These are phyloP conservation scores for Aspergillus carbonarius DNA, from an alignment of 2,329 filamentous ascomycete genomes.

Conservation along the genomic window DNA sequence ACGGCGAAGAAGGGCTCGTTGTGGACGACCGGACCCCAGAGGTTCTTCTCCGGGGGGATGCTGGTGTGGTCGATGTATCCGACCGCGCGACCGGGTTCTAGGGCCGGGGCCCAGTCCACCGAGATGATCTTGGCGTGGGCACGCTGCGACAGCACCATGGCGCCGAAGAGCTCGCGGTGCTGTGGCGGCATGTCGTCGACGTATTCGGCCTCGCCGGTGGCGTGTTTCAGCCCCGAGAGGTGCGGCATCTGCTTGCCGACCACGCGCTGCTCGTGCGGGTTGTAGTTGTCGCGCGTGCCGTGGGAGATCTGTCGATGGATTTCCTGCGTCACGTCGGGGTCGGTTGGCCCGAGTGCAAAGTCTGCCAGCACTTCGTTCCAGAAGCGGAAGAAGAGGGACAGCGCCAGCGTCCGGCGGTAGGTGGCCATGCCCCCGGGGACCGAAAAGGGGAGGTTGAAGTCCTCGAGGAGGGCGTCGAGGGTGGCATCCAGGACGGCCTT, in stretches of 20 bases:
- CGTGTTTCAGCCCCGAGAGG: conserved; percentile 81
- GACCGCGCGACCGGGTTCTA: conserved; percentile 74
- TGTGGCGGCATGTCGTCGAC: conserved; percentile 81
- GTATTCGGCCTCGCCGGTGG: conserved; percentile 83
- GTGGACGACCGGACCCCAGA: conserved; percentile 64
- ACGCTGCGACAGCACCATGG: conserved; percentile 75
- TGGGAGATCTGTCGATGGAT: conserved; percentile 76
- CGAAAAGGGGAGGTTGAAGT: conserved; percentile 79
- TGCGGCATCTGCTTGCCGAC: conserved; percentile 78
- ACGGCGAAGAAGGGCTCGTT: conserved; percentile 85
- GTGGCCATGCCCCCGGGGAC: conserved; percentile 90
- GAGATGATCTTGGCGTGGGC: conserved; percentile 77
- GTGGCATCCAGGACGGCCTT: conserved; percentile 73
- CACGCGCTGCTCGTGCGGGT: conserved; percentile 67
- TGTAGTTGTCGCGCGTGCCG: conserved; percentile 69
- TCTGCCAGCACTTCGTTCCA: conserved; percentile 74
- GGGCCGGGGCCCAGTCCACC: conserved; percentile 68
- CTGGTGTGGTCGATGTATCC: conserved; percentile 75
- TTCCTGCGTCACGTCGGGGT: conserved; percentile 69
- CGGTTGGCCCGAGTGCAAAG: conserved; percentile 56
- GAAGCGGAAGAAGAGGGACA: conserved; percentile 91
- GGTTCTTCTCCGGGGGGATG: conserved; percentile 72
- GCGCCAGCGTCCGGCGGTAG: conserved; percentile 76
- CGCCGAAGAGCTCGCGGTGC: conserved; percentile 78
- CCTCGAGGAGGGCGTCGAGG: conserved; percentile 73